phyloP scores from a whole-genome alignment of 495 filamentous ascomycete species.

The Penicillium diatomitis region DNA sequence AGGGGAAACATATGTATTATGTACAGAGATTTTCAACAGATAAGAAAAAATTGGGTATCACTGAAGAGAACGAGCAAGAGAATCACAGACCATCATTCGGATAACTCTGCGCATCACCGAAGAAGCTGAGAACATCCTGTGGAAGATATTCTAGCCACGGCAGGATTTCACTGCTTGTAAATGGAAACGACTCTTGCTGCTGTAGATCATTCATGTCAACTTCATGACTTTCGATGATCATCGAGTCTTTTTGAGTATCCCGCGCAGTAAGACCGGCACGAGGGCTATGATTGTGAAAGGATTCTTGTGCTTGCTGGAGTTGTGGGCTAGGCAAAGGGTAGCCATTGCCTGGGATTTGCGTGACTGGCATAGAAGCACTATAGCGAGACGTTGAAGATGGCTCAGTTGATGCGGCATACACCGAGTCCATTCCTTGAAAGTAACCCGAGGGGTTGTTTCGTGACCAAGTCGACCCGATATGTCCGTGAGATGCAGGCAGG shows the following conservation, averaged over 20 bases:
- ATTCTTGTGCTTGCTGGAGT: conserved; percentile 31
- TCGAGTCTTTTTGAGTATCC: conserved; percentile 37
- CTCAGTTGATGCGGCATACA: conserved; percentile 19
- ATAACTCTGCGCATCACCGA: conserved; percentile 35
- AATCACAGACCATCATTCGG: conserved; percentile 27
- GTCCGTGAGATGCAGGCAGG: not conserved
- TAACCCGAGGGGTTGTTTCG: conserved; percentile 1
- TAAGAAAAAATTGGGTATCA: conserved; percentile 4
- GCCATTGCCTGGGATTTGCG: conserved; percentile 12
- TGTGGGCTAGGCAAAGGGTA: conserved; percentile 21
- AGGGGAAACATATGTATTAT: conserved; percentile 7
- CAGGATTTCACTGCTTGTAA: conserved; percentile 48
- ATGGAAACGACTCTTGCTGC: conserved; percentile 34
- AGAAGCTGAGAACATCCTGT: conserved; percentile 50
- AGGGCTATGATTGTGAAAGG: conserved; percentile 25
- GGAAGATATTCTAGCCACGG: conserved; percentile 65
- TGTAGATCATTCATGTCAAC: conserved; percentile 50
- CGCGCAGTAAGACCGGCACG: conserved; percentile 27
- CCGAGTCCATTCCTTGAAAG: conserved; percentile 21
- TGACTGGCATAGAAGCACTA: conserved; percentile 37
- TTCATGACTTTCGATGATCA: conserved; percentile 64
- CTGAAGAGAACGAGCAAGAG: conserved; percentile 16
- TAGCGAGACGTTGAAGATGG: conserved; percentile 32
- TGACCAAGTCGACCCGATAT: not conserved
- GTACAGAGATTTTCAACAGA: not conserved